A percentile compares a stretch with the other conserved stretches of the same genome.
These are phyloP conservation scores for Massospora cicadina DNA, from an alignment of 371 early-diverging fungal species.

Conservation along the genomic window DNA sequence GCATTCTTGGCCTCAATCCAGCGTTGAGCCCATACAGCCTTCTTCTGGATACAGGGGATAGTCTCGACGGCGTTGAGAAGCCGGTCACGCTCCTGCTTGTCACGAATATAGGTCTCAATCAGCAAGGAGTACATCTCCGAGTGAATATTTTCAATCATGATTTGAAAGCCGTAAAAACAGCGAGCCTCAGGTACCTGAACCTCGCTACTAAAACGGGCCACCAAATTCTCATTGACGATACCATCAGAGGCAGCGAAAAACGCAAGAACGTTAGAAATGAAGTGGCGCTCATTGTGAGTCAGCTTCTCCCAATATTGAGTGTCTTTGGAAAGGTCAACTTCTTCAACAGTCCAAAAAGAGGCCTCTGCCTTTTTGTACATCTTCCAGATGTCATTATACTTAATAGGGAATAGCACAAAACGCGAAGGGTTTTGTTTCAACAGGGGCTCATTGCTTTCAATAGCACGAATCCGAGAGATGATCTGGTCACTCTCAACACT, in stretches of 20 bases:
- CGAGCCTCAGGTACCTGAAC: slow-evolving; percentile 97
- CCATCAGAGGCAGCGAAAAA: slow-evolving; percentile 99
- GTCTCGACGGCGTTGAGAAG: slow-evolving; percentile 96
- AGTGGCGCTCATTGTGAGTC: slow-evolving; percentile 84
- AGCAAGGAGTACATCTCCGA: slow-evolving; percentile 97
- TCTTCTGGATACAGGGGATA: slow-evolving; percentile 91
- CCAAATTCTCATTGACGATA: slow-evolving; percentile 98
- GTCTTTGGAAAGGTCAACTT: slow-evolving; percentile 96
- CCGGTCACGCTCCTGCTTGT: slow-evolving; percentile 64
- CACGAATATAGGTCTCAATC: slow-evolving; percentile 97
- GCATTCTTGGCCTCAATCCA: slow-evolving; percentile 82
- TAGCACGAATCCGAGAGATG: neutral
- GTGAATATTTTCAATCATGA: slow-evolving; percentile 99
- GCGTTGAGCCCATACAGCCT: slow-evolving; percentile 97
- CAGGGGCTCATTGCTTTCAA: slow-evolving; percentile 20
- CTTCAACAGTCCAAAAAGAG: slow-evolving; percentile 99
- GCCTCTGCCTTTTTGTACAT: slow-evolving; percentile 99
- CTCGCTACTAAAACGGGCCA: slow-evolving; percentile 91
- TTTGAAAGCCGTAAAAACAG: slow-evolving; percentile 99
- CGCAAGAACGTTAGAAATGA: slow-evolving; percentile 94
- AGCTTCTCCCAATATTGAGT: slow-evolving; percentile 84
- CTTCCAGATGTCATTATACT: slow-evolving; percentile 93
- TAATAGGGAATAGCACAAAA: slow-evolving; percentile 90
- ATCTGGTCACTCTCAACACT: too few species aligned
- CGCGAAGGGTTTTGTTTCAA: slow-evolving; percentile 55